Percentiles rank a stretch among this genome's conserved stretches.
phyloP scores from a whole-genome alignment of 2,329 filamentous ascomycete species.

The Xylaria sp. region DNA sequence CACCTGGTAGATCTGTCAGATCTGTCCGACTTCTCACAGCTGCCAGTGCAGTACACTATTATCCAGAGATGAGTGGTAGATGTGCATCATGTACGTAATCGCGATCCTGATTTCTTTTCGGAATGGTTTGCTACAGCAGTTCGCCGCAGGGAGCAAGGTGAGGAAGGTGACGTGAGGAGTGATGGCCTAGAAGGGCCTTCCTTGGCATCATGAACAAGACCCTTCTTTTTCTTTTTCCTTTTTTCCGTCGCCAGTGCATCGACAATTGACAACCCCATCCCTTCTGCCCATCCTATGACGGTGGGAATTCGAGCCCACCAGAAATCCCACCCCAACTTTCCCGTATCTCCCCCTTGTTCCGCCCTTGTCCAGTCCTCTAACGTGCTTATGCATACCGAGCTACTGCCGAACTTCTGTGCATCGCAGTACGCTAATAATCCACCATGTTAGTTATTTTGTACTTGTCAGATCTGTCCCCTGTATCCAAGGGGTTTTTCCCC shows the following conservation, averaged over 20 bases:
- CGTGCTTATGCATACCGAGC: too few relatives aligned
- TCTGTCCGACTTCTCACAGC: too few relatives aligned
- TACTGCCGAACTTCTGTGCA: too few relatives aligned
- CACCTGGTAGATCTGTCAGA: too few relatives aligned
- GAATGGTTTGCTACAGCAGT: background rate
- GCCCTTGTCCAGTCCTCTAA: background rate
- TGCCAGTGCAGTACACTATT: too few relatives aligned
- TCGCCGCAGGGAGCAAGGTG: too few relatives aligned
- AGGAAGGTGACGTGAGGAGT: background rate
- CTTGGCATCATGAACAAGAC: background rate
- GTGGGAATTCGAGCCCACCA: slow-evolving; percentile 18
- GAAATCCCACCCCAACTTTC: background rate
- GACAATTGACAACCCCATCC: slow-evolving; percentile 19
- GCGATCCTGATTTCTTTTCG: background rate
- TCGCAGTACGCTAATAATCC: too few relatives aligned
- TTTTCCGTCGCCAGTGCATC: slow-evolving; percentile 7
- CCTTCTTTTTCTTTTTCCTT: background rate
- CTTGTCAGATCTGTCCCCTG: slow-evolving; percentile 6
- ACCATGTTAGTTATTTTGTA: too few relatives aligned
- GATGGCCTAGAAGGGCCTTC: background rate
- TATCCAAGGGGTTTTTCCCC: slow-evolving; percentile 20
- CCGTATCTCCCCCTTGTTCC: background rate
- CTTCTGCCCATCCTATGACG: slow-evolving; percentile 11
- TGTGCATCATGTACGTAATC: too few relatives aligned
- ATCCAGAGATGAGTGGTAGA: too few relatives aligned